Evolutionary conservation across 257 asterid species (phyloP).

Genomic region (Prunella vulgaris): DNA sequence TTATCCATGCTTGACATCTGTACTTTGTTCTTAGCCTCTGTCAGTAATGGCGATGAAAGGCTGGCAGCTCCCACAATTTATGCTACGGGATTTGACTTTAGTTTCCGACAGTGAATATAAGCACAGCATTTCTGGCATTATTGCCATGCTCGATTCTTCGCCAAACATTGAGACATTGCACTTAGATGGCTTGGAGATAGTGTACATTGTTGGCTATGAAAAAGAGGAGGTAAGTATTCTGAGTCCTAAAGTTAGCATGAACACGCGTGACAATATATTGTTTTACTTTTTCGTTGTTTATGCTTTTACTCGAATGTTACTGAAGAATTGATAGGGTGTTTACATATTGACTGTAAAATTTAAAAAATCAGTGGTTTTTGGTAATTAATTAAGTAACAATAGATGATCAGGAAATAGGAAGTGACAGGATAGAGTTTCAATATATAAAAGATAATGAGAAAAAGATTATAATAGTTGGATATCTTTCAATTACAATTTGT

Average conservation of each 20-base stretch:
- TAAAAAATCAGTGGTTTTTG: neutral
- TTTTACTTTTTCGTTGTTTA: neutral
- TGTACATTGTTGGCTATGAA: neutral
- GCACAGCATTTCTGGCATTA: neutral
- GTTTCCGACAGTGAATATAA: too few relatives aligned
- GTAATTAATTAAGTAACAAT: neutral
- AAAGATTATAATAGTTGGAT: too few relatives aligned
- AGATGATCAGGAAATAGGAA: neutral
- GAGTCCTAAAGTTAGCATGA: neutral
- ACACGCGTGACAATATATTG: neutral
- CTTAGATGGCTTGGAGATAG: neutral
- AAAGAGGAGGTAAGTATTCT: neutral
- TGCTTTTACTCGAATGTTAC: neutral
- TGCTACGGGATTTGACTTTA: neutral
- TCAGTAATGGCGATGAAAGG: constrained; percentile 1
- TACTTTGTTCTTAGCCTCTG: neutral
- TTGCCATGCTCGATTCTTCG: constrained; percentile 18
- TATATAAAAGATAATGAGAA: neutral
- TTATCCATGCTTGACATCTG: neutral
- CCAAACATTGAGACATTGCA: constrained; percentile 9
- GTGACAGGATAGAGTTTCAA: constrained; percentile 2
- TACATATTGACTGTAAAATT: neutral
- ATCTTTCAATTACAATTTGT: too few relatives aligned
- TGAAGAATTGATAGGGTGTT: neutral
- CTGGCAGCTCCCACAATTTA: neutral